phyloP scores from a whole-genome alignment of 1,284 basidiomycete species.

The Melampsora americana region DNA sequence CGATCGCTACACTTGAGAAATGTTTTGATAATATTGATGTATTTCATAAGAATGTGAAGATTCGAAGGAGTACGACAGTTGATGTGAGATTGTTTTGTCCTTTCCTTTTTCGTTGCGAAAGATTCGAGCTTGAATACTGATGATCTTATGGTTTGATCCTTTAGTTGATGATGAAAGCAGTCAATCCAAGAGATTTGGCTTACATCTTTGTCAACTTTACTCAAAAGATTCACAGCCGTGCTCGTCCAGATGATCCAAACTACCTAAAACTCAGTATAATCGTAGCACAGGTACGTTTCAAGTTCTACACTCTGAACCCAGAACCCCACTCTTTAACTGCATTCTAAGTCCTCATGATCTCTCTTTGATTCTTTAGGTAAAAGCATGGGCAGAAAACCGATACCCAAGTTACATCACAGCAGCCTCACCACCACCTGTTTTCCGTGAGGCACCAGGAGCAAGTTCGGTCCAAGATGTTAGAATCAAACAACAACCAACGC shows the following conservation, averaged over 20 bases:
- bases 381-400: slow-evolving; percentile 35
- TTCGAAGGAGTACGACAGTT: slow-evolving; percentile 85
- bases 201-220: slow-evolving; percentile 81
- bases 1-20: slow-evolving; percentile 83
- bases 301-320: neutral
- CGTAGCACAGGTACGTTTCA: slow-evolving; percentile 69
- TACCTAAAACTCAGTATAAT: slow-evolving; percentile 75
- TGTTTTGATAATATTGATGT: slow-evolving; percentile 94
- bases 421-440: slow-evolving; percentile 22
- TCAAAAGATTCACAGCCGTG: slow-evolving; percentile 75
- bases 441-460: slow-evolving; percentile 26
- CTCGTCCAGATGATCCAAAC: slow-evolving; percentile 77
- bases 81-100: slow-evolving; percentile 58
- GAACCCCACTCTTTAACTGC: neutral
- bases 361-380: slow-evolving; percentile 11
- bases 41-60: slow-evolving; percentile 88
- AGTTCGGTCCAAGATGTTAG: slow-evolving; percentile 22
- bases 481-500: slow-evolving; percentile 33
- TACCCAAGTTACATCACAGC: slow-evolving; percentile 38
- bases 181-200: slow-evolving; percentile 87
- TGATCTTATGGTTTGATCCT: slow-evolving; percentile 25
- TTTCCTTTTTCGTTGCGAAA: slow-evolving; percentile 18
- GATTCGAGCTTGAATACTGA: slow-evolving; percentile 2
- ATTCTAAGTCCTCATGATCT: neutral
- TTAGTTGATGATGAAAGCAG: slow-evolving; percentile 82